Evolutionary conservation across 306 rosid species (phyloP), one percentile per base, ranked within the genome.

Genomic region (Vicia sativa): DNA sequence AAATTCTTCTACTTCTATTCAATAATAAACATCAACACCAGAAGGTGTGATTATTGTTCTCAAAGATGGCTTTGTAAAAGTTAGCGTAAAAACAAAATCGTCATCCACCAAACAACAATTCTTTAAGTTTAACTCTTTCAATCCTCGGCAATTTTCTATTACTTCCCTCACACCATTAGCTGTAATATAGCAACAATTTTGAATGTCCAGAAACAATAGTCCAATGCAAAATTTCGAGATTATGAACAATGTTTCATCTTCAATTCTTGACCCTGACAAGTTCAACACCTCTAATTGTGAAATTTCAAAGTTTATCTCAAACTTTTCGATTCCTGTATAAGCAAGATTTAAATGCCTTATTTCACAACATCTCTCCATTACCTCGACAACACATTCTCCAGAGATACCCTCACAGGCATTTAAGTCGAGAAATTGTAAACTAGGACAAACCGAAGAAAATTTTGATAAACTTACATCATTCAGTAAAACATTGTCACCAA

Each of bases 121-220:
- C 76, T 45, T 68, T 65, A 92, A 78, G 76, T 83, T 81, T 62
- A 92, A 79, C 83, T 78, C 86, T 81, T 81, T 83, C 78, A 92
- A 46, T 56, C 39, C 19, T 57, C 26, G 75, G 81, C 96, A 92
- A 23, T 77, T 80, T 71, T 52, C 42, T 21, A 83, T 82, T 37
- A 90, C 84, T 49, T 77, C 75, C 76, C 65, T 81, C 75, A 81
- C 85, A 41, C 98, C 96, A 19, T 80, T 76, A 5, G 43, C 57
- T 13, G 93, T 92, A 54, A 90, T 82, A 65, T 53, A 16, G 21
- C 50, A 64, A 70, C 96, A 86, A 58, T 72, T 70, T 13, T 62
- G 53, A 29, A 92, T 66, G 26, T 83, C 74, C 72, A 92, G 21
- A 65, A 58, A 39, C 52, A 64, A 23, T 10, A 92, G 76, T 64